Conservation (phyloP, 1,139 yeast genomes). For the Diutina pseudorugosa region DNA sequence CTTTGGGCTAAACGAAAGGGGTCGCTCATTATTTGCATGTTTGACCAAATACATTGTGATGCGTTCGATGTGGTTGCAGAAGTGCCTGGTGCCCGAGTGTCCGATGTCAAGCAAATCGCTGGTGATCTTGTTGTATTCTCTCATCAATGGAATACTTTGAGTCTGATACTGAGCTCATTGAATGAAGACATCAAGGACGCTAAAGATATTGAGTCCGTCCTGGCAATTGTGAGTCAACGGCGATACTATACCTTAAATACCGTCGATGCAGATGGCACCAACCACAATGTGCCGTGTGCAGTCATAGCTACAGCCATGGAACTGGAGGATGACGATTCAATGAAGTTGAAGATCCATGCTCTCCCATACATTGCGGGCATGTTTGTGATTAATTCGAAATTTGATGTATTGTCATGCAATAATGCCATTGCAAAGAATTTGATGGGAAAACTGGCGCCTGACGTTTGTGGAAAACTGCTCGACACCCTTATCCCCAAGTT, state of each 20-base stretch:
- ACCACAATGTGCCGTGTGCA: constrained; percentile 52
- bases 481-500: constrained; percentile 58
- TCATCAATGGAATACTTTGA: neutral
- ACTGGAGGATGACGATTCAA: constrained; percentile 21
- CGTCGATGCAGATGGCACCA: constrained; percentile 17
- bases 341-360: constrained; percentile 55
- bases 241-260: constrained; percentile 53
- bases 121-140: neutral
- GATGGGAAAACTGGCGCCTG: constrained; percentile 49
- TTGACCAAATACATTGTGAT: constrained; percentile 81
- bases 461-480: constrained; percentile 39
- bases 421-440: constrained; percentile 66
- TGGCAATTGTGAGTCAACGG: constrained; percentile 28
- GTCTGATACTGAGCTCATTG: neutral
- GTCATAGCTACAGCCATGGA: constrained; percentile 49
- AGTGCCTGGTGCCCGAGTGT: neutral
- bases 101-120: neutral
- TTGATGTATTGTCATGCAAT: constrained; percentile 55
- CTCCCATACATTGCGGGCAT: constrained; percentile 84
- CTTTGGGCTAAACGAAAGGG: constrained; percentile 79
- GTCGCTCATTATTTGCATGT: constrained; percentile 64
- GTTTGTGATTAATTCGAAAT: constrained; percentile 42
- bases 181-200: neutral
- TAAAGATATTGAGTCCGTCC: neutral
- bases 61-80: constrained; percentile 47